Base-by-base conservation (phyloP, 2,329 filamentous ascomycete species). In the Clonostachys chloroleuca region DNA sequence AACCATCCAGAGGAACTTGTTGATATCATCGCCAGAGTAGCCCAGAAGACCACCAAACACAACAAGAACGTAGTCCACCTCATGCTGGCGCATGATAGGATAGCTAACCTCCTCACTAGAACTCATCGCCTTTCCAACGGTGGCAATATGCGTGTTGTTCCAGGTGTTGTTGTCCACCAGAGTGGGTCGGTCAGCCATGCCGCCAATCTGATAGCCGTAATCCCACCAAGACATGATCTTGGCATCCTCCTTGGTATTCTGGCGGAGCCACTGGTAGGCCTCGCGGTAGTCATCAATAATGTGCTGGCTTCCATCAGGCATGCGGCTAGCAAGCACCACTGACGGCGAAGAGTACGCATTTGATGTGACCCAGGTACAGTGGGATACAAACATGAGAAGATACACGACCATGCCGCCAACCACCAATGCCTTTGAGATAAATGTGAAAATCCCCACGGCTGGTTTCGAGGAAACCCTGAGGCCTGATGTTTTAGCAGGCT, bases 171-270 rank as follows among this genome's bases (percentile, higher is more conserved):
- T 99, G 76, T 99, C 94, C 34, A 99, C 94, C 34, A 99, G 78
- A 2, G 94, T 99, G 34, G 94, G 94, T 47, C 94, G 83, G 67
- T 99, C 94, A 44, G 94, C 94, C 94, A 99, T 99, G 56, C 94
- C 94, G 73, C 94, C 94, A 68, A 99, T 99, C 73, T 99, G 94
- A 74, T 99, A 99, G 55, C 94, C 94, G 62, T 99, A 99, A 66
- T 99, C 94, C 94, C 94, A 99, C 94, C 94, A 99, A 2, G 92
- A 94, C 92, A 97, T 97, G 64, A 99, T 87, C 80, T 97, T 99
- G 63, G 95, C 92, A 59, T 96, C 89, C 56, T 92, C 81, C 51
- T 86, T 80, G 10, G 95, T 99, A 75, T 99, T 99, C 70, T 99
- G 94, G 53, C 94, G 88, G 44, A 99, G 84, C 94, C 94, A 99